Evolutionary conservation across 2,329 filamentous ascomycete genomes (phyloP).

Genomic region (Trichoderma koningii): DNA sequence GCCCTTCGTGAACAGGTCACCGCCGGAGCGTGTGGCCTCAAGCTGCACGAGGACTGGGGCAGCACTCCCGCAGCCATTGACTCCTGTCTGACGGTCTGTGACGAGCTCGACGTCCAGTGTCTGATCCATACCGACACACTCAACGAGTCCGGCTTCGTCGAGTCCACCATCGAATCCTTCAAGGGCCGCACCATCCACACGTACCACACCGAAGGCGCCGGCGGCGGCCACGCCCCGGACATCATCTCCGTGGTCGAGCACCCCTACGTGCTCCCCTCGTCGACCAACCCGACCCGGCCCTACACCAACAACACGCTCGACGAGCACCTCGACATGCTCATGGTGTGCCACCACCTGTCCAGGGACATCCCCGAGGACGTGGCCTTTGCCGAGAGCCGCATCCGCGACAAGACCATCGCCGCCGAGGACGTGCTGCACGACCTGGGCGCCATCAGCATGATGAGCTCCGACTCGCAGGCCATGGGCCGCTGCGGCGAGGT

Average conservation of each 20-base stretch:
- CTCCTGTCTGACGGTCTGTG: conserved; percentile 79
- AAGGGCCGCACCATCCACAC: conserved; percentile 89
- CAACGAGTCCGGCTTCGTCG: conserved; percentile 96
- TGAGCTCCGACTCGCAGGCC: conserved; percentile 92
- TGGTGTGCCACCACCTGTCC: conserved; percentile 94
- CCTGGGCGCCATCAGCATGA: conserved; percentile 94
- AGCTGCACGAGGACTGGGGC: conserved; percentile 97
- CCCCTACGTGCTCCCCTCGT: conserved; percentile 82
- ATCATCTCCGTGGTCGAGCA: conserved; percentile 94
- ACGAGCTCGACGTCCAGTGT: conserved; percentile 89
- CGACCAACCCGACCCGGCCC: conserved; percentile 88
- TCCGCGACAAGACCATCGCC: conserved; percentile 93
- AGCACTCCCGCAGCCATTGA: conserved; percentile 90
- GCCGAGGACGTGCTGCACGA: conserved; percentile 96
- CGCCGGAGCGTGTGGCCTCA: conserved; percentile 86
- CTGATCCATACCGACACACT: conserved; percentile 95
- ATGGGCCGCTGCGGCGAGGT: conserved; percentile 98
- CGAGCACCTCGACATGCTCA: conserved; percentile 96
- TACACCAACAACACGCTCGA: conserved; percentile 91
- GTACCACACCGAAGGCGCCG: conserved; percentile 95
- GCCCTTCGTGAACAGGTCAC: conserved; percentile 77
- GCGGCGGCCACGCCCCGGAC: conserved; percentile 91
- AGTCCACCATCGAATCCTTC: conserved; percentile 84
- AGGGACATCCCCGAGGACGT: conserved; percentile 95
- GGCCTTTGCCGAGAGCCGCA: conserved; percentile 90